Base-by-base conservation (phyloP, 306 rosid genomes). In the Benincasa hispida region DNA sequence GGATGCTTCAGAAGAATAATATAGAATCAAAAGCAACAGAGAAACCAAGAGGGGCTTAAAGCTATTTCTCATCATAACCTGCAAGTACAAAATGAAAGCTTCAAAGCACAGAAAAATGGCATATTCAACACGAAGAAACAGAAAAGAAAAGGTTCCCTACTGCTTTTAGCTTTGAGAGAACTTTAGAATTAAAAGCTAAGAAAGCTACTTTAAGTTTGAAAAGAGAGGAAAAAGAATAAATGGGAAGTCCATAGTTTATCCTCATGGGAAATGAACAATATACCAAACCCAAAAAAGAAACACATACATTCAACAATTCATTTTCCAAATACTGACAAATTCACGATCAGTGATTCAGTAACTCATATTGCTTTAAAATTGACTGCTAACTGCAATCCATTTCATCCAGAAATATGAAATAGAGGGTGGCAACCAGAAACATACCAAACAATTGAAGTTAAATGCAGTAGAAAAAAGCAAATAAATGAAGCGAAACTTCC, bases 61-160 rank as follows among this genome's bases (percentile, higher is more conserved):
- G 75, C 60, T 65, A 79, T 65, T 76, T 82, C 84, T 91, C 97
- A 90, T 93, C 18, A 35, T 78, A 62, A 87, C 81, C 98, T 91
- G 77, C 42, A 79, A 72, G 58, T 58, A 41, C 42, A 80, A 61
- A 68, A 72, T n/a, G 13, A n/a, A 58, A 59, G 19, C 54, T 47
- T 70, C 41, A 70, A 70, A 47, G 41, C 41, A 47, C 41, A 70
- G 39, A 11, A 70, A 70, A 12, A 25, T 68, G 56, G 11, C 50
- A 37, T 35, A 66, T 66, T 66, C 73, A 68, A 14, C 50, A 0
- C 2, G n/a, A 10, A 68, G 18, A 37, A 21, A 65, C 27, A 22
- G 4, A 1, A 37, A 37, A 14, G 51, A 37, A 41, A 68, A 68
- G 34, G 27, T 67, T 39, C 21, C 11, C n/a, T 4, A 41, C 9